Evolutionary conservation across 2,329 filamentous ascomycete species (phyloP).

Genomic region (Helminthosporium solani): DNA sequence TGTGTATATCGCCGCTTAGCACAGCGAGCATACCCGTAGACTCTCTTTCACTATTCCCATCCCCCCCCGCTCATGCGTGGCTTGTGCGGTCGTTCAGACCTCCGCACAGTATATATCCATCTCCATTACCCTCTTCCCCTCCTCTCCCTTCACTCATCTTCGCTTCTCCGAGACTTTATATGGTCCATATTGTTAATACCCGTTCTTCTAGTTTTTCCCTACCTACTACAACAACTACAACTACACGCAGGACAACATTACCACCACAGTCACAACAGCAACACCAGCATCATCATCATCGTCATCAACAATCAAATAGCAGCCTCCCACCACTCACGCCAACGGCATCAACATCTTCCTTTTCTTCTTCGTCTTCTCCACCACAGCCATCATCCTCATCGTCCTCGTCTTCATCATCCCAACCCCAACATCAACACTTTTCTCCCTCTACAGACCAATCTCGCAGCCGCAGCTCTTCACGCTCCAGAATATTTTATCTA

Average conservation of each 20-base stretch:
- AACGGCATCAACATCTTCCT: slow-evolving; percentile 12
- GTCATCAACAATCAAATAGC: slow-evolving; percentile 2
- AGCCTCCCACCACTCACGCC: neutral
- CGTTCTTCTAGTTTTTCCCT: slow-evolving; percentile 6
- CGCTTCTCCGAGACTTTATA: neutral
- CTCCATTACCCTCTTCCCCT: neutral
- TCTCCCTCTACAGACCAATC: no score
- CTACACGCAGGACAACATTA: no score
- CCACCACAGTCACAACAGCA: neutral
- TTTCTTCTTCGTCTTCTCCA: slow-evolving; percentile 4
- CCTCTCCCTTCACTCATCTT: neutral
- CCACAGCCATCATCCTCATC: neutral
- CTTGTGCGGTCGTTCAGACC: neutral
- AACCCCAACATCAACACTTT: neutral
- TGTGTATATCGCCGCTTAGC: neutral
- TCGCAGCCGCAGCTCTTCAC: slow-evolving; percentile 5
- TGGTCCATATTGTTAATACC: slow-evolving; percentile 21
- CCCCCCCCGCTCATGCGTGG: neutral
- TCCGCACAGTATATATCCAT: no score
- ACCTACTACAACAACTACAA: neutral
- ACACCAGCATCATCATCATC: slow-evolving; percentile 14
- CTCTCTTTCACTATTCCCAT: neutral
- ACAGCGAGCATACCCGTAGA: neutral
- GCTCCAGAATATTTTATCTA: no score
- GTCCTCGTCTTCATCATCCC: neutral